These are phyloP conservation scores for Xylariaceae sp. DNA, from an alignment of 2,329 filamentous ascomycete species.

Conservation along the genomic window DNA sequence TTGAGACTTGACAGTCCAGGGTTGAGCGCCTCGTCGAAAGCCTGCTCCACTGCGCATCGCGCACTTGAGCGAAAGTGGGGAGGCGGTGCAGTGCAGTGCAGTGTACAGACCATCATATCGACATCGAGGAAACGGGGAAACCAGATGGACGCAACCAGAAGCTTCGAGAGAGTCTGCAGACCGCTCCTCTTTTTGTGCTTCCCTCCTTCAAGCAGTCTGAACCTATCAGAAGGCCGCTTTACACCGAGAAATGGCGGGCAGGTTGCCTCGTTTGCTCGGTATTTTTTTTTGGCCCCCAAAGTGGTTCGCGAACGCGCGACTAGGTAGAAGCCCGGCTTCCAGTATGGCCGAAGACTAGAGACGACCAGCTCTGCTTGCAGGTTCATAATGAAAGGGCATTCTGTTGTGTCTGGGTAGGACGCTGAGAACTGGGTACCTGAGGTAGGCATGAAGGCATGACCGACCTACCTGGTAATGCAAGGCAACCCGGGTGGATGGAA, in stretches of 20 bases:
- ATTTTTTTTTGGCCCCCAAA: slow-evolving; percentile 11
- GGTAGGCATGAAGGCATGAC: no score
- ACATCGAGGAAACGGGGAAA: slow-evolving; percentile 8
- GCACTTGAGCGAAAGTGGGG: slow-evolving; percentile 6
- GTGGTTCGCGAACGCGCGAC: slow-evolving; percentile 9
- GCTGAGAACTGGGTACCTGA: no score
- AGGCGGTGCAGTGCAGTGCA: slow-evolving; percentile 2
- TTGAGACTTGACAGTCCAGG: slow-evolving; percentile 9
- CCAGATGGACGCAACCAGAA: slow-evolving; percentile 9
- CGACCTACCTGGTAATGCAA: slow-evolving; percentile 1
- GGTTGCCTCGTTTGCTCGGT: slow-evolving; percentile 6
- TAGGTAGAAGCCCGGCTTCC: no score
- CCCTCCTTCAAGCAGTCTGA: slow-evolving; percentile 17
- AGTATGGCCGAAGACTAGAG: not conserved
- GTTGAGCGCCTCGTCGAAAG: slow-evolving; percentile 13
- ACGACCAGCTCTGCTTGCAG: not conserved
- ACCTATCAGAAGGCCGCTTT: slow-evolving; percentile 14
- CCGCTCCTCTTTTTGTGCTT: slow-evolving; percentile 21
- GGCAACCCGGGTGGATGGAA: slow-evolving; percentile 4
- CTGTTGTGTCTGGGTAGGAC: no score
- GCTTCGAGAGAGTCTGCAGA: slow-evolving; percentile 14
- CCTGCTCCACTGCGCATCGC: slow-evolving; percentile 12
- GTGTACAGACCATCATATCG: slow-evolving; percentile 3
- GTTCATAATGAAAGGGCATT: slow-evolving; percentile 1
- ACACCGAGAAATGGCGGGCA: slow-evolving; percentile 22